A percentile compares a stretch with the other conserved stretches of the same genome.
Conservation (phyloP, 805 yeast genomes). For the Kazachstania bromeliacearum region DNA sequence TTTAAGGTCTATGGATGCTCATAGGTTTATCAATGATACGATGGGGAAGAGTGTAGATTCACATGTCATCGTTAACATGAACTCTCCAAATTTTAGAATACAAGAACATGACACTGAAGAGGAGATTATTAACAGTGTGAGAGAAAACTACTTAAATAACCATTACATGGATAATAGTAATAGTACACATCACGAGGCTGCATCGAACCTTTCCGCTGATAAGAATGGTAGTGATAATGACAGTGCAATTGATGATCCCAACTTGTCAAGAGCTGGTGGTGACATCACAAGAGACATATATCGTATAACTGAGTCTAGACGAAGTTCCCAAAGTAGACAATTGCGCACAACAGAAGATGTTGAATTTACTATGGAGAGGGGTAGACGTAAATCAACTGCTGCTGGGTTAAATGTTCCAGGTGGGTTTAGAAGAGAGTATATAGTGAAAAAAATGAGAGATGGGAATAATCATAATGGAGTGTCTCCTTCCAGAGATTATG, state of each 20-base stretch:
- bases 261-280: constrained; percentile 25
- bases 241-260: background rate
- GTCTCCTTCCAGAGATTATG: background rate
- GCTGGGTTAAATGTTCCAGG: constrained; percentile 70
- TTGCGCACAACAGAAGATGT: constrained; percentile 24
- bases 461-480: constrained; percentile 7
- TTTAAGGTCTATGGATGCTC: constrained; percentile 1
- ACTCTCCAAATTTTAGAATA: constrained; percentile 27
- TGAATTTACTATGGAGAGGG: constrained; percentile 10
- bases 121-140: constrained; percentile 25
- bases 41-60: constrained; percentile 7
- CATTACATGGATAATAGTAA: constrained; percentile 4
- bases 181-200: background rate
- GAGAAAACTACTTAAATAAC: constrained; percentile 23
- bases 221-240: background rate
- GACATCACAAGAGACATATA: constrained; percentile 33
- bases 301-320: constrained; percentile 10
- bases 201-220: background rate
- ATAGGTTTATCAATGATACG: background rate
- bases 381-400: constrained; percentile 54
- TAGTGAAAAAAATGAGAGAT: constrained; percentile 33
- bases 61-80: constrained; percentile 21
- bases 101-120: constrained; percentile 18
- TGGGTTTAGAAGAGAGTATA: constrained; percentile 67
- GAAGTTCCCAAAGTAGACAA: constrained; percentile 5